A percentile compares a stretch with the other conserved stretches of the same genome.
phyloP scores from a whole-genome alignment of 371 early-diverging fungal genomes.

The Circinella umbellata region DNA sequence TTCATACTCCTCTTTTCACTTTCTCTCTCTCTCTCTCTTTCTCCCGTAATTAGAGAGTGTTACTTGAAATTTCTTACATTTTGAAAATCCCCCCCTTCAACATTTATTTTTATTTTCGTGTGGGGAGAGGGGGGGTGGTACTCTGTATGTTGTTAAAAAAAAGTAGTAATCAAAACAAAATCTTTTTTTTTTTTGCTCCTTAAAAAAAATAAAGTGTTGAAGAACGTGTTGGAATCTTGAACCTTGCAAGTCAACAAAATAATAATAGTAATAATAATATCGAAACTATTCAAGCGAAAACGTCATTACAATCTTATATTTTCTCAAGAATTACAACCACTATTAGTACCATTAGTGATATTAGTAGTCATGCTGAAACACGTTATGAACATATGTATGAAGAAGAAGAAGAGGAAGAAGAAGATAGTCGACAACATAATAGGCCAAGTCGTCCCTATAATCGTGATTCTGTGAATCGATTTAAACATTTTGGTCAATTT shows the following conservation, averaged over 20 bases:
- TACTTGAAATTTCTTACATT: too few relatives aligned
- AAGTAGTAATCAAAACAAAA: background rate
- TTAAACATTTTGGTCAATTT: conserved; percentile 40
- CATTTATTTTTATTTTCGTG: background rate
- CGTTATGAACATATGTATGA: conserved; percentile 16
- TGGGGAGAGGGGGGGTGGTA: too few relatives aligned
- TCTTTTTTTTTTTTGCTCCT: conserved; percentile 6
- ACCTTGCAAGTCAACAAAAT: conserved; percentile 25
- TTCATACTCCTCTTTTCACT: too few relatives aligned
- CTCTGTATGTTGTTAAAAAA: background rate
- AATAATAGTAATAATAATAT: background rate
- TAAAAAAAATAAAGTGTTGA: conserved; percentile 31
- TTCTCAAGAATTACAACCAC: conserved; percentile 32
- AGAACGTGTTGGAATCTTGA: conserved; percentile 45
- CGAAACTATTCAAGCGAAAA: conserved; percentile 4
- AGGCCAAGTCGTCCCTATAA: background rate
- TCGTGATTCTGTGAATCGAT: conserved; percentile 31
- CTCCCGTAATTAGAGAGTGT: too few relatives aligned
- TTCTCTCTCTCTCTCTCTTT: too few relatives aligned
- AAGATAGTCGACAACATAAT: background rate
- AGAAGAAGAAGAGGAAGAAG: background rate
- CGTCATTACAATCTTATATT: conserved; percentile 22
- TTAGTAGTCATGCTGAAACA: conserved; percentile 19
- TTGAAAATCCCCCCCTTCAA: background rate
- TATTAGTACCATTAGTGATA: conserved; percentile 22